Percentiles rank a stretch among this genome's conserved stretches.
phyloP scores from a whole-genome alignment of 2,329 filamentous ascomycete species.

The Calonectria ilicicola region DNA sequence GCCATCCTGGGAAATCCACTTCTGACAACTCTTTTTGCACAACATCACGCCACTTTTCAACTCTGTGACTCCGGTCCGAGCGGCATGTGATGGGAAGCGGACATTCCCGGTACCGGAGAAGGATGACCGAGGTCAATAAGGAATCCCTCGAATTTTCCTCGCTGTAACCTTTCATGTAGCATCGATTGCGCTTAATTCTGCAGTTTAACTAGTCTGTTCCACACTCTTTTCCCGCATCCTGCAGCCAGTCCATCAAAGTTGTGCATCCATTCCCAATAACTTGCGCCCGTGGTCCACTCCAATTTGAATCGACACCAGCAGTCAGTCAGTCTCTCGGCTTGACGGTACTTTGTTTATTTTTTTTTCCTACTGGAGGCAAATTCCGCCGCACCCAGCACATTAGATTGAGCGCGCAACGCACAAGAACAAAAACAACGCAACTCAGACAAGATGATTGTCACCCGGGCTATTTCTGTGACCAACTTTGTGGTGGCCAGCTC shows the following conservation, averaged over 20 bases:
- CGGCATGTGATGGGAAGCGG: conserved; percentile 25
- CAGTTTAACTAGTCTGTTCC: background rate
- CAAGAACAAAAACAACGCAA: background rate
- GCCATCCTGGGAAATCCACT: conserved; percentile 1
- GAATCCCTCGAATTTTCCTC: background rate
- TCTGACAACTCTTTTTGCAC: conserved; percentile 1
- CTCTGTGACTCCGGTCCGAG: conserved; percentile 22
- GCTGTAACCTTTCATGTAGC: conserved; percentile 17
- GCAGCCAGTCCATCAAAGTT: background rate
- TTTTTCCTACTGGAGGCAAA: background rate
- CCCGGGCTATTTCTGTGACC: conserved; percentile 43
- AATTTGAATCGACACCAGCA: background rate
- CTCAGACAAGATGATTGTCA: conserved; percentile 37
- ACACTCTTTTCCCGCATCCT: background rate
- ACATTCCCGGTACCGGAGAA: conserved; percentile 24
- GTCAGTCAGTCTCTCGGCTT: background rate
- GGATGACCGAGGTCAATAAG: conserved; percentile 13
- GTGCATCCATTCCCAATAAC: background rate
- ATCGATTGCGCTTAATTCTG: conserved; percentile 11
- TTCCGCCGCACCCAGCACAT: background rate
- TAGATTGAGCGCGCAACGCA: background rate
- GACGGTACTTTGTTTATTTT: background rate
- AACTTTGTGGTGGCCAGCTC: conserved; percentile 74
- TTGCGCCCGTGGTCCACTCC: background rate
- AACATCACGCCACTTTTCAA: conserved; percentile 25